phyloP scores from a whole-genome alignment of 495 filamentous ascomycete genomes.

The Neurospora terricola region DNA sequence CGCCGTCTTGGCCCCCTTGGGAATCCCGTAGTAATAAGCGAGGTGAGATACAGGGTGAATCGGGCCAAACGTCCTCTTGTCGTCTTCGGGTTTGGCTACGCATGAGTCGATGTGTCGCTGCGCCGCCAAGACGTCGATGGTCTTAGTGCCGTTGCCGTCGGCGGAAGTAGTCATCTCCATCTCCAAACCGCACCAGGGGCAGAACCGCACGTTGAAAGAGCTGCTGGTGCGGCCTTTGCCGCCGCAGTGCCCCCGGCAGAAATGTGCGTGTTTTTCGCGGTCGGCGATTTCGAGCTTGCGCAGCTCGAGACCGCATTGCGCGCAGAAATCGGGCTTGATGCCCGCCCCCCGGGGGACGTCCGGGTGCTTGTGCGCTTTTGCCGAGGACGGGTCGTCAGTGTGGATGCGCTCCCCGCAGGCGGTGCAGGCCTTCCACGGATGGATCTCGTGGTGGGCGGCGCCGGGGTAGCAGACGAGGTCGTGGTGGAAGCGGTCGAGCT shows the following conservation, averaged over 20 bases:
- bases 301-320: constrained; percentile 4
- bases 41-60: neutral
- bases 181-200: constrained; percentile 10
- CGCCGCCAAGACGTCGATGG: neutral
- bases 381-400: neutral
- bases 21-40: neutral
- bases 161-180: neutral
- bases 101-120: neutral
- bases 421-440: neutral
- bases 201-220: neutral
- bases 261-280: neutral
- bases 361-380: neutral
- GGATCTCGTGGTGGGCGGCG: neutral
- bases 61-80: neutral
- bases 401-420: constrained; percentile 2
- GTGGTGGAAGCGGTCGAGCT: constrained; percentile 14
- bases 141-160: neutral
- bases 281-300: neutral
- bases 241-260: constrained; percentile 4
- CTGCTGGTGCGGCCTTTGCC: neutral
- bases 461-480: constrained; percentile 13
- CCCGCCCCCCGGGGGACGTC: neutral
- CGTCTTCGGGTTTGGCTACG: neutral
- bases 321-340: constrained; percentile 1
- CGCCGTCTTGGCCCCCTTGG: neutral